Conservation (phyloP, 1,284 basidiomycete genomes). For the Kalmanozyma brasiliensis region DNA sequence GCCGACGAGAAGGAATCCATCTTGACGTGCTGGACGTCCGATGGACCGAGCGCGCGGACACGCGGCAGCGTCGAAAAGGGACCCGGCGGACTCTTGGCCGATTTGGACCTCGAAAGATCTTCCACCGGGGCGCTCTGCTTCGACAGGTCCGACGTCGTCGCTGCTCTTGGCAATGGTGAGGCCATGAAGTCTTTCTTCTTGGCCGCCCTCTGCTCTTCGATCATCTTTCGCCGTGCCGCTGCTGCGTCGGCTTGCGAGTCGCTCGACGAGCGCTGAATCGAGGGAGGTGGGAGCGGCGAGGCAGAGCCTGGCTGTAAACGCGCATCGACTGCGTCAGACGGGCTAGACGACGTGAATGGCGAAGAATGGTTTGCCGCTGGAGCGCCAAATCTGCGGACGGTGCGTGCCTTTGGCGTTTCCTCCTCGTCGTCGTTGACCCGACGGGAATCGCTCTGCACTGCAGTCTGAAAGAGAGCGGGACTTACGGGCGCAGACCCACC, state of each 20-base stretch:
- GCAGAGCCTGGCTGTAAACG: neutral
- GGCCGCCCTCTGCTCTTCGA: constrained; percentile 51
- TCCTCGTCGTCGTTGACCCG: constrained; percentile 6
- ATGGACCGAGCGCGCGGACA: neutral
- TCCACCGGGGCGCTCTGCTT: constrained; percentile 2
- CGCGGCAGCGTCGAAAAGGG: neutral
- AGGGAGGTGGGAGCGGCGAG: constrained; percentile 8
- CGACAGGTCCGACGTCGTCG: constrained; percentile 11
- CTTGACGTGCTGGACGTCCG: constrained; percentile 30
- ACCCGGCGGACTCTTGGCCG: neutral
- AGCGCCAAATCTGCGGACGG: constrained; percentile 25
- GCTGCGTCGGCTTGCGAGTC: constrained; percentile 20
- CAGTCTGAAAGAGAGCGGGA: constrained; percentile 21
- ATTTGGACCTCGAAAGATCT: neutral
- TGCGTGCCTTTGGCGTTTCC: constrained; percentile 39
- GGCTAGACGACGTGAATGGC: constrained; percentile 10
- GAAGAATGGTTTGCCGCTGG: constrained; percentile 26
- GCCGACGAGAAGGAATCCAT: constrained; percentile 39
- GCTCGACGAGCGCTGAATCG: constrained; percentile 29
- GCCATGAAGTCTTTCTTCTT: constrained; percentile 38
- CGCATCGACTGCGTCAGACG: neutral
- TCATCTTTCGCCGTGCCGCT: constrained; percentile 42
- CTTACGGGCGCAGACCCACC: constrained; percentile 26
- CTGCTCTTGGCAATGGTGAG: constrained; percentile 29
- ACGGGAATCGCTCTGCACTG: neutral